Base-by-base conservation (phyloP, 2,329 filamentous ascomycete species). In the Ophiostoma sp. region DNA sequence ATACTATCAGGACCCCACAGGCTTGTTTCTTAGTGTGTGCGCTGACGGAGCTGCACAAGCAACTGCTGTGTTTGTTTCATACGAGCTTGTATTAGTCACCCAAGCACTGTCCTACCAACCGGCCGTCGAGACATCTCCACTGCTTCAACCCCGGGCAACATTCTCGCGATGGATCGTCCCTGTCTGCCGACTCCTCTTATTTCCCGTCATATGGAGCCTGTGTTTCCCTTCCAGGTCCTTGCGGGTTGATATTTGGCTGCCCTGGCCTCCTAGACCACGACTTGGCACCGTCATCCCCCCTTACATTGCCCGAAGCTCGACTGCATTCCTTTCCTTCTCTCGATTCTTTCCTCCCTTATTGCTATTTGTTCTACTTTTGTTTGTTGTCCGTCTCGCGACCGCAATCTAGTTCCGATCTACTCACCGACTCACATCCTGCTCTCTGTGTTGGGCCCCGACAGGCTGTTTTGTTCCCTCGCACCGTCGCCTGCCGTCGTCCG, bases 111-210 rank as follows among this genome's bases (percentile, higher is more conserved):
- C 27, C 27, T 27, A 27, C 27, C 27, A 27, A 27, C 1, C 27
- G 18, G 27, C 49, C 18, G n/a, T 55, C 8, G 27, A n/a, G 27
- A 18, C 49, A 55, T 60, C 44, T 42, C 36, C 42, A 58, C 36
- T 64, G 62, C 60, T 55, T 55, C 49, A 64, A 52, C 52, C 58
- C 55, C n/a, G 55, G 45, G 38, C 42, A 41, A 12, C 49, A 68
- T 45, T 40, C 62, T 65, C 66, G 67, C 49, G 67, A 68, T 68
- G 64, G 64, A 44, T 64, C 64, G 60, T 45, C 64, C 42, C 41
- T 62, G 49, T 27, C 16, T 27, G 38, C 47, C 18, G 18, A 27
- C n/a, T 36, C 49, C 9, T 18, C 40, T 11, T 64, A 38, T 40
- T 55, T 41, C 38, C 38, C 27, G 58, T 8, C 38, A 42, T 55